phyloP scores from a whole-genome alignment of 495 filamentous ascomycete species.

The Entonaema liquescens region DNA sequence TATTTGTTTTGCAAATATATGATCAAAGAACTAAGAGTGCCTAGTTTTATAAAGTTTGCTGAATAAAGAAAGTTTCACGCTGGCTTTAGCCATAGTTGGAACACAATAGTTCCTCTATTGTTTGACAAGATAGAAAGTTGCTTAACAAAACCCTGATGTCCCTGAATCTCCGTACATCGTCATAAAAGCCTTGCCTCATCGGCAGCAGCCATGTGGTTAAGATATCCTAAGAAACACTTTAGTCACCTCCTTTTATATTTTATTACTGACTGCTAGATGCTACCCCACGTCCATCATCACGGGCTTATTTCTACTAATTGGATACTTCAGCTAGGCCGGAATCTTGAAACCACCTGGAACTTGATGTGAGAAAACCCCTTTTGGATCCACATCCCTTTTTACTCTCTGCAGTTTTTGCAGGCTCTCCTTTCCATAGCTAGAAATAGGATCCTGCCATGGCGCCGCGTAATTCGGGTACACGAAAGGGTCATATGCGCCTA shows the following conservation, averaged over 20 bases:
- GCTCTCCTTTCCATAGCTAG: constrained; percentile 56
- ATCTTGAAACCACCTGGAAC: constrained; percentile 47
- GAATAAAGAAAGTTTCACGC: background rate
- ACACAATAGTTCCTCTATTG: too few relatives aligned
- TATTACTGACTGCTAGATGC: background rate
- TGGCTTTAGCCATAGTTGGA: background rate
- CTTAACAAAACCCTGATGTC: too few relatives aligned
- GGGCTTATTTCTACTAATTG: background rate
- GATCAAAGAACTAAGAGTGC: background rate
- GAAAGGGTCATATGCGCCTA: constrained; percentile 37
- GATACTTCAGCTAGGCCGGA: background rate
- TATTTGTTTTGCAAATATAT: background rate
- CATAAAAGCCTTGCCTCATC: too few relatives aligned
- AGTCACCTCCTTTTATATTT: background rate
- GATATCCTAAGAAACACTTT: too few relatives aligned
- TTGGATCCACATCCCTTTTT: constrained; percentile 54
- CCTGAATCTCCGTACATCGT: too few relatives aligned
- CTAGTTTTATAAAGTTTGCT: background rate
- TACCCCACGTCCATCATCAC: background rate
- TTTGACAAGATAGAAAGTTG: too few relatives aligned
- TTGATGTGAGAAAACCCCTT: constrained; percentile 53
- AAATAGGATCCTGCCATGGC: constrained; percentile 50
- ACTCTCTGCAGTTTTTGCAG: constrained; percentile 47
- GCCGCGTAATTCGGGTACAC: constrained; percentile 52
- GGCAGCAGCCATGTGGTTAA: too few relatives aligned